Conservation (phyloP, 306 rosid species). For the Glycine soja region DNA sequence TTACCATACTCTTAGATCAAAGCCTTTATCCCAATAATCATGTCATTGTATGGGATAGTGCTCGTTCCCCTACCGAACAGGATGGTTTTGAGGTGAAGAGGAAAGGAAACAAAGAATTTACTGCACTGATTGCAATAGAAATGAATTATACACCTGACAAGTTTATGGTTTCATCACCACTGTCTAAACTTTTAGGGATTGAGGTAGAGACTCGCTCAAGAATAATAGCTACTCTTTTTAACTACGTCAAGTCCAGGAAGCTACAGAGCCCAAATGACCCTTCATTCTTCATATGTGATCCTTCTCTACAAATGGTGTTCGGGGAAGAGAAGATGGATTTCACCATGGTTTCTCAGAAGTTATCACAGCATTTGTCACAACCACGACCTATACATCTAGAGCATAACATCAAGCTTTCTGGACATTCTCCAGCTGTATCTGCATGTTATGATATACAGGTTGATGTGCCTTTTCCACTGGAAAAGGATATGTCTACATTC, state of each 20-base stretch:
- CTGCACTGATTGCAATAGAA: slow-evolving; percentile 69
- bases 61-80: slow-evolving; percentile 67
- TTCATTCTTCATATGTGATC: slow-evolving; percentile 73
- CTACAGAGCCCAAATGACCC: slow-evolving; percentile 71
- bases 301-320: slow-evolving; percentile 76
- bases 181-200: slow-evolving; percentile 72
- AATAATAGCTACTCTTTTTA: slow-evolving; percentile 84
- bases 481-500: slow-evolving; percentile 70
- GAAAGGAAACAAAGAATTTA: slow-evolving; percentile 87
- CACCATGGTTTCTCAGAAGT: slow-evolving; percentile 59
- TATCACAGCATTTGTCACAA: slow-evolving; percentile 68
- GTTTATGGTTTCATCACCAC: slow-evolving; percentile 68
- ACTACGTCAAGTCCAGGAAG: slow-evolving; percentile 71
- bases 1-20: slow-evolving; percentile 81
- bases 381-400: slow-evolving; percentile 80
- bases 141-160: slow-evolving; percentile 74
- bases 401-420: slow-evolving; percentile 85
- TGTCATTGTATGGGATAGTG: slow-evolving; percentile 80
- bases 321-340: slow-evolving; percentile 83
- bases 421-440: slow-evolving; percentile 68
- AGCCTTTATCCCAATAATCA: slow-evolving; percentile 77
- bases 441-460: slow-evolving; percentile 85
- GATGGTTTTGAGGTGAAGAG: slow-evolving; percentile 97
- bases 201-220: slow-evolving; percentile 79
- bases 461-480: slow-evolving; percentile 72